phyloP scores from a whole-genome alignment of 1,139 yeast species.

The Maudiozyma humilis region DNA sequence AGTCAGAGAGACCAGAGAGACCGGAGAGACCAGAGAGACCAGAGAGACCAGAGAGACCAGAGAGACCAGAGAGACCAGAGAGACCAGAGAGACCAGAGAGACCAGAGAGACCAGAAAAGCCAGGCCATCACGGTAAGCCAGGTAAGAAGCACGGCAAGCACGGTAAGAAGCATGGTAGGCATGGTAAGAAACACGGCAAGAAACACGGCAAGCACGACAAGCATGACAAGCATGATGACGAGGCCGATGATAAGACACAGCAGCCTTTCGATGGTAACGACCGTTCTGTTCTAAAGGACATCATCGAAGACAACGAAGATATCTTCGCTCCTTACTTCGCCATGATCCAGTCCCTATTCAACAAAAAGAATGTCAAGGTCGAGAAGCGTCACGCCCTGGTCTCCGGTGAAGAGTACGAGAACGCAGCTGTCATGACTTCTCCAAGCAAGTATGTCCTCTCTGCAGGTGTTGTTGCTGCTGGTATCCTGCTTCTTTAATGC shows the following conservation, averaged over 20 bases:
- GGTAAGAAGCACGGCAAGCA: neutral
- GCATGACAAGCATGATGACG: neutral
- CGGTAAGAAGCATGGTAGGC: constrained; percentile 3
- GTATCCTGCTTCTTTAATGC: neutral
- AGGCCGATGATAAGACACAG: neutral
- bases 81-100: no score
- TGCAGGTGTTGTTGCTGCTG: constrained; percentile 1
- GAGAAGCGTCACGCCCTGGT: neutral
- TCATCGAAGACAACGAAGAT: neutral
- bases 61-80: no score
- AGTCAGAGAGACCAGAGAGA: no score
- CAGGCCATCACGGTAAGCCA: neutral
- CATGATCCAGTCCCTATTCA: neutral
- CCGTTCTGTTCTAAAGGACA: neutral
- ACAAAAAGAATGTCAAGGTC: neutral
- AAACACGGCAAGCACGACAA: constrained; percentile 2
- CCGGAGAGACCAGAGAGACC: no score
- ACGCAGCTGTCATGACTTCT: neutral
- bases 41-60: no score
- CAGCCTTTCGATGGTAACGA: neutral
- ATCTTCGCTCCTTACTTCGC: neutral
- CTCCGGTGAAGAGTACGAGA: neutral
- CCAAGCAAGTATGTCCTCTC: neutral
- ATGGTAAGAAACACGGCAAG: neutral
- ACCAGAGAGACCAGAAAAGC: no score